A percentile compares a stretch with the other conserved stretches of the same genome.
These are phyloP conservation scores for Maudiozyma bulderi DNA, from an alignment of 805 yeast species.

Conservation along the genomic window DNA sequence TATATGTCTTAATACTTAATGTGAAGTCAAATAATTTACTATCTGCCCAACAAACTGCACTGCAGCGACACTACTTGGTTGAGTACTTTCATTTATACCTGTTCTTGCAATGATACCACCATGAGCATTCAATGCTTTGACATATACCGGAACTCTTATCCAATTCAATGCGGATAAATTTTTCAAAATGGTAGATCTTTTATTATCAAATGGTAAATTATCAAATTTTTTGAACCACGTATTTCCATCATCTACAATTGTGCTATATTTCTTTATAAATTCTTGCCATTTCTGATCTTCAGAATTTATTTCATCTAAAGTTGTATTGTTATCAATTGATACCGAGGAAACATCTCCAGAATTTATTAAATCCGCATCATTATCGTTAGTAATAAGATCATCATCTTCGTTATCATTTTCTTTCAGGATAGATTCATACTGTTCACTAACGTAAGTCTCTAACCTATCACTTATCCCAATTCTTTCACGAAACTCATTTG, in stretches of 20 bases:
- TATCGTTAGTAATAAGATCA: constrained; percentile 4
- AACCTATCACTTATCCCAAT: constrained; percentile 19
- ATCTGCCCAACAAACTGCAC: constrained; percentile 23
- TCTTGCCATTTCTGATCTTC: constrained; percentile 16
- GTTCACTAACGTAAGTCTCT: constrained; percentile 16
- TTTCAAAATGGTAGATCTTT: constrained; percentile 35
- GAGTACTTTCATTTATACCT: constrained; percentile 35
- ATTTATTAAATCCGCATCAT: constrained; percentile 1
- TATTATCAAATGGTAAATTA: constrained; percentile 29
- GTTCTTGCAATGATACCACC: constrained; percentile 77
- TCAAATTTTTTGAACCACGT: constrained; percentile 11
- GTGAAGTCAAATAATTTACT: constrained; percentile 10
- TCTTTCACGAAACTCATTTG: constrained; percentile 13
- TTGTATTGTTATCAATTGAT: constrained; percentile 1
- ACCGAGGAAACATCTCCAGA: not conserved
- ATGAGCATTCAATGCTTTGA: constrained; percentile 72
- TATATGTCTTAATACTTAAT: constrained; percentile 1
- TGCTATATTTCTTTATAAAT: constrained; percentile 21
- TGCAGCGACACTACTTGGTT: constrained; percentile 21
- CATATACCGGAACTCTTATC: constrained; percentile 66
- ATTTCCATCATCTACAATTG: constrained; percentile 10
- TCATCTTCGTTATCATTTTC: constrained; percentile 9
- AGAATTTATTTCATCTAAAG: not conserved
- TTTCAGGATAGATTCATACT: constrained; percentile 18
- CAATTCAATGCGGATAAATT: constrained; percentile 59